Conservation (phyloP, 2,329 filamentous ascomycete genomes). For the Zarea fungicola region DNA sequence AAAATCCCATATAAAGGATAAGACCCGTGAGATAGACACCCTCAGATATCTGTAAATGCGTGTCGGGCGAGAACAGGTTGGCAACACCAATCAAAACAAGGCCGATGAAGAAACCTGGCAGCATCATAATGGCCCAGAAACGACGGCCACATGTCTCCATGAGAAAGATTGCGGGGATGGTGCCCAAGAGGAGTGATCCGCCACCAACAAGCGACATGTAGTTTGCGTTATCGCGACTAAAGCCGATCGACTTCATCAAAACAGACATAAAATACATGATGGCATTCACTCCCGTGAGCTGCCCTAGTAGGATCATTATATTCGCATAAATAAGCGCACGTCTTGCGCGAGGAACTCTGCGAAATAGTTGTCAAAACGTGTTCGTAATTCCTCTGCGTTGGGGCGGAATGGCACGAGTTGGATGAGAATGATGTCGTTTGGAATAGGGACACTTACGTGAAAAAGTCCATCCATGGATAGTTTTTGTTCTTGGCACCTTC, state of each 20-base stretch:
- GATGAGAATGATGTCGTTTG: too few relatives aligned
- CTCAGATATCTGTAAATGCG: conserved; percentile 42
- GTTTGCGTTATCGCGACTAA: conserved; percentile 54
- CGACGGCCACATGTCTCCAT: conserved; percentile 70
- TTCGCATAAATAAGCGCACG: conserved; percentile 63
- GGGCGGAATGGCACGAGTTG: neutral
- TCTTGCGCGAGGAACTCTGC: conserved; percentile 54
- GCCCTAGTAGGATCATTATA: conserved; percentile 64
- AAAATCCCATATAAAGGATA: conserved; percentile 64
- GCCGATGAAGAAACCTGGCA: conserved; percentile 67
- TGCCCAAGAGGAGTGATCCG: conserved; percentile 60
- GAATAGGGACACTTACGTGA: conserved; percentile 50
- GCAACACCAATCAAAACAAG: conserved; percentile 60
- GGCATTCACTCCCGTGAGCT: conserved; percentile 65
- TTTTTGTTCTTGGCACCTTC: conserved; percentile 47
- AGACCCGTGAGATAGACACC: conserved; percentile 64
- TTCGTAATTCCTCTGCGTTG: neutral
- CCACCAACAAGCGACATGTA: conserved; percentile 74
- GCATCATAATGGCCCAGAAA: conserved; percentile 69
- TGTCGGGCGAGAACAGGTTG: conserved; percentile 49
- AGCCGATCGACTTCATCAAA: conserved; percentile 63
- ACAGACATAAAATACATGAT: conserved; percentile 69
- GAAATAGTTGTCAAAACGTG: neutral
- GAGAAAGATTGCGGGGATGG: conserved; percentile 61
- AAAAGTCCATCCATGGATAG: conserved; percentile 68